Evolutionary conservation across 148 eudicot genomes (phyloP), one percentile per base, ranked within the genome.

Genomic region (Vaccinium darrowii): DNA sequence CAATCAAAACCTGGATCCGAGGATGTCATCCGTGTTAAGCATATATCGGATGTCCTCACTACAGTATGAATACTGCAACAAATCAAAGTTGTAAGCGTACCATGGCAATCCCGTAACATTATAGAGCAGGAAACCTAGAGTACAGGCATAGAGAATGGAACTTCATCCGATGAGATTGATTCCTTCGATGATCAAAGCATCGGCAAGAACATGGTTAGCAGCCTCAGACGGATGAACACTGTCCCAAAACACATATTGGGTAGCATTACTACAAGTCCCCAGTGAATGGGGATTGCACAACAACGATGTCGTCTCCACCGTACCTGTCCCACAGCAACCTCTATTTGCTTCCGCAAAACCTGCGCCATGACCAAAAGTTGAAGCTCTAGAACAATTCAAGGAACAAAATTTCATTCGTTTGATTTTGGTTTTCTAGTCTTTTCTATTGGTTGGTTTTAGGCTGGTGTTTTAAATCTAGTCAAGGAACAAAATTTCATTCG

Each of bases 241-340:
- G 86, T 97, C 99, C 99, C 99, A 97, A 25, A 97, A 97, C 78
- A 97, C 99, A 79, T 92, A 97, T 80, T 93, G 89, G 9, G 93
- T 86, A 7, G 99, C 98, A 78, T 97, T 97, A 80, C 82, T 88
- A 86, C 99, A 97, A 3, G 99, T 97, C 57, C 99, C 99, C 1
- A 79, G 21, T 0, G 98, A 93, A 81, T 92, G 88, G 1, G 90
- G 92, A 87, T 97, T 97, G 90, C 99, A 97, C 85, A 97, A 85
- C 27, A 97, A 88, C 0, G 87, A 76, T 7, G 99, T 97, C 1
- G 99, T 95, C 88, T 97, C 99, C 21, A 95, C 83, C 0, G 88
- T 91, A 49, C 99, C 99, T n/a, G 98, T 95, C 57, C 98, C 99
- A 82, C 99, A 95, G 65, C 99, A 97, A 19, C 99, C 98, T 82